phyloP scores from a whole-genome alignment of 2,329 filamentous ascomycete species.

The Fusarium verticillioides region DNA sequence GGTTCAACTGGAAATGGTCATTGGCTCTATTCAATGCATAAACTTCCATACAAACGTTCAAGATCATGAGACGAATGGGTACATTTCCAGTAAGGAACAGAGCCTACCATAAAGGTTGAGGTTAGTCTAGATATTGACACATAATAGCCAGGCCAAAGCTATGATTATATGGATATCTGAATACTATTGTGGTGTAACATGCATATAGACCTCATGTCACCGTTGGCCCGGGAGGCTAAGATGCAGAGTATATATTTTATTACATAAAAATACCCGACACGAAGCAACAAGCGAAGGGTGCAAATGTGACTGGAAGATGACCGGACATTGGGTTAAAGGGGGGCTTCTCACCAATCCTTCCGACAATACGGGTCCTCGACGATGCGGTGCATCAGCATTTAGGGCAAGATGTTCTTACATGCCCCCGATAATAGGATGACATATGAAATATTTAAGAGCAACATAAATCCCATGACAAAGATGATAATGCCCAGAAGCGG shows the following conservation, averaged over 20 bases:
- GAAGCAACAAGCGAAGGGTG: not conserved
- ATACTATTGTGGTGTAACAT: not conserved
- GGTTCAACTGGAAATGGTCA: not conserved
- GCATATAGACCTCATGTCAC: not conserved
- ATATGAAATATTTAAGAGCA: not conserved
- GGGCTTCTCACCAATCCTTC: not conserved
- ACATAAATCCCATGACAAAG: not conserved
- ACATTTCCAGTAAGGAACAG: not conserved
- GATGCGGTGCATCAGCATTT: not conserved
- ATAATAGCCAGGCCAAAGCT: not conserved
- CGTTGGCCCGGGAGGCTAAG: not conserved
- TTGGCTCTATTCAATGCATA: not conserved
- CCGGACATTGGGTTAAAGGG: not conserved
- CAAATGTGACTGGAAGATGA: not conserved
- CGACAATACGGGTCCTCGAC: not conserved
- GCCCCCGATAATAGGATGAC: not conserved
- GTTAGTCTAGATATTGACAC: not conserved
- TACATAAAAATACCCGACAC: not conserved
- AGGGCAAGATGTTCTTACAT: not conserved
- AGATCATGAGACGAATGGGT: not conserved
- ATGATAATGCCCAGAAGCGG: not conserved
- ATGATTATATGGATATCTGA: not conserved
- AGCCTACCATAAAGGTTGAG: not conserved
- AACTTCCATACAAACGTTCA: not conserved
- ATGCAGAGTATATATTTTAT: not conserved